Percentiles rank a stretch among this genome's conserved stretches.
Conservation (phyloP, 257 asterid species). For the Ajuga chamaepitys region DNA sequence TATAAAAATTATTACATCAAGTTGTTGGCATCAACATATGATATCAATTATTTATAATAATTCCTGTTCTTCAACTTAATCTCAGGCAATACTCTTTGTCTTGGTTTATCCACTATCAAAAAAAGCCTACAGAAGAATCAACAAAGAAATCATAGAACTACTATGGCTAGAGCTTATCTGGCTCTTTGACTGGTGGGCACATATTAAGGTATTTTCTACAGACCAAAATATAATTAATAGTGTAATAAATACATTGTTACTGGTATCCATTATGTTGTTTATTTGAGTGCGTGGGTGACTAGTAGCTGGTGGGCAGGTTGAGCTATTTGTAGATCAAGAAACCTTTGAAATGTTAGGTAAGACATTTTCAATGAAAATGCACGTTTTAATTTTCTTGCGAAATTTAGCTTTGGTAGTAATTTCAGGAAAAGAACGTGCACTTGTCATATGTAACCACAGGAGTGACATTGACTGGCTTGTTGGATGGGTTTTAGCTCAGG, state of each 20-base stretch:
- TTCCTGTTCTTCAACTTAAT: constrained; percentile 14
- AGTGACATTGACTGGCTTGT: constrained; percentile 88
- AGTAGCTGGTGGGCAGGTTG: constrained; percentile 43
- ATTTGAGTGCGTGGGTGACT: constrained; percentile 14
- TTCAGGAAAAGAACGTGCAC: constrained; percentile 79
- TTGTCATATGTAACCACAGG: constrained; percentile 64
- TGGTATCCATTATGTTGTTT: constrained; percentile 5
- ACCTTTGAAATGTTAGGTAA: constrained; percentile 59
- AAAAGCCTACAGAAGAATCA: constrained; percentile 54
- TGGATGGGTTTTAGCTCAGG: constrained; percentile 86
- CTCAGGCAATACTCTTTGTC: constrained; percentile 54
- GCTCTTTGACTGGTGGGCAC: constrained; percentile 97
- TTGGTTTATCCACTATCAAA: constrained; percentile 63
- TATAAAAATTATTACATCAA: not conserved
- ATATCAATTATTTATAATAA: not conserved
- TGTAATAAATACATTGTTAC: not conserved
- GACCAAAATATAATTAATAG: not conserved
- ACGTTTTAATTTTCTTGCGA: not conserved
- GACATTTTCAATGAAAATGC: constrained; percentile 7
- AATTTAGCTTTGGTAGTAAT: not conserved
- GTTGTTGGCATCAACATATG: not conserved
- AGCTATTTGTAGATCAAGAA: constrained; percentile 53
- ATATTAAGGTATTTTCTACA: constrained; percentile 50
- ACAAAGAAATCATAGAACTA: constrained; percentile 54
- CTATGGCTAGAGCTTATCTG: constrained; percentile 75